These are phyloP conservation scores for Aspergillus olivimuriae DNA, from an alignment of 495 filamentous ascomycete species.

Conservation along the genomic window DNA sequence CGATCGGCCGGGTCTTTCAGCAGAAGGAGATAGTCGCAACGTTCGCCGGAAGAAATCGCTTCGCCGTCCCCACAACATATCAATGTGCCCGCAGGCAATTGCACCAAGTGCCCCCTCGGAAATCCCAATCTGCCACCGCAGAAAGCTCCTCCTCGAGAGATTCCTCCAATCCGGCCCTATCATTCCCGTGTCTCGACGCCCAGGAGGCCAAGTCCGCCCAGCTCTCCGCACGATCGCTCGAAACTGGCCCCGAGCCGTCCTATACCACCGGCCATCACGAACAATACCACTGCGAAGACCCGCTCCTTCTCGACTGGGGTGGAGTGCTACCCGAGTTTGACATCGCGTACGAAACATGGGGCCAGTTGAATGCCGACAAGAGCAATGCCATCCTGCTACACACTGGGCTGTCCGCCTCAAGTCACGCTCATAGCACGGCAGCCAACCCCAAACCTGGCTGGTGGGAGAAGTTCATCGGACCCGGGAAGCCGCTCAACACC, in stretches of 20 bases:
- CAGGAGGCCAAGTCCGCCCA: conserved; percentile 76
- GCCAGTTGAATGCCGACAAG: conserved; percentile 67
- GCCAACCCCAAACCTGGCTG: conserved; percentile 84
- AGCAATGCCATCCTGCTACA: conserved; percentile 91
- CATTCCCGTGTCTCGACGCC: conserved; percentile 92
- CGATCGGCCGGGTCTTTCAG: conserved; percentile 12
- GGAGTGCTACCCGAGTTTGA: conserved; percentile 79
- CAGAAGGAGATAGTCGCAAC: conserved; percentile 7
- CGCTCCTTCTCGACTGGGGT: conserved; percentile 88
- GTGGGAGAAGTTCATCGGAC: conserved; percentile 99
- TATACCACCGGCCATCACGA: conserved; percentile 84
- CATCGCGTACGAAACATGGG: conserved; percentile 94
- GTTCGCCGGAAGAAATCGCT: conserved; percentile 15
- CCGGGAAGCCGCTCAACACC: conserved; percentile 80
- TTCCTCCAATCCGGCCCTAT: conserved; percentile 82
- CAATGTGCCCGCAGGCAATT: conserved; percentile 9
- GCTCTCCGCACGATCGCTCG: conserved; percentile 64
- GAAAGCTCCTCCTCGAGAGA: conserved; percentile 18
- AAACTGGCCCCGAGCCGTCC: conserved; percentile 81
- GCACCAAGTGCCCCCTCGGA: conserved; percentile 21
- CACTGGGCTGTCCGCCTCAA: conserved; percentile 91
- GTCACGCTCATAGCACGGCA: conserved; percentile 86
- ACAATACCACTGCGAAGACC: conserved; percentile 63
- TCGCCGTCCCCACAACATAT: neutral
- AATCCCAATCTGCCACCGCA: conserved; percentile 23